phyloP scores from a whole-genome alignment of 176 grass and related monocot genomes.

The Phoenix dactylifera region DNA sequence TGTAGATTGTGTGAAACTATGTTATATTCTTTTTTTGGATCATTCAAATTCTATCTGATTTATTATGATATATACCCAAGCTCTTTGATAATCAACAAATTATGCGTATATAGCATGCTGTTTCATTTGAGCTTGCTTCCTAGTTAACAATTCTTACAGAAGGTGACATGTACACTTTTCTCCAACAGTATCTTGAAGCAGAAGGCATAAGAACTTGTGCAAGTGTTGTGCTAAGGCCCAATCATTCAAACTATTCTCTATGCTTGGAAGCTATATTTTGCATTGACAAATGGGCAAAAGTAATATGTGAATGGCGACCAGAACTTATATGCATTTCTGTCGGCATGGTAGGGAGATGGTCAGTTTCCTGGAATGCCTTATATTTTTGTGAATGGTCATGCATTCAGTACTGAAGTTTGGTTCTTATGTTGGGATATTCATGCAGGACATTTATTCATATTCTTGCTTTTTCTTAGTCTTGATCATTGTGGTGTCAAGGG shows the following conservation, averaged over 20 bases:
- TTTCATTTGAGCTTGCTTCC: too few species aligned
- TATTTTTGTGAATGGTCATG: background rate
- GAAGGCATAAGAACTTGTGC: too few species aligned
- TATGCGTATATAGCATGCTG: too few species aligned
- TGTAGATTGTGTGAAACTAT: too few species aligned
- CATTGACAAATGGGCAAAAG: background rate
- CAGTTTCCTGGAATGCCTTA: background rate
- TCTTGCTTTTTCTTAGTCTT: constrained; percentile 4
- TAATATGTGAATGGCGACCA: background rate
- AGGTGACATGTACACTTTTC: too few species aligned
- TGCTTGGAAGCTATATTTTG: background rate
- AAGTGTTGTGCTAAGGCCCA: background rate
- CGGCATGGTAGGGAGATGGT: background rate
- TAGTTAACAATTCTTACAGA: too few species aligned
- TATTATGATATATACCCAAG: too few species aligned
- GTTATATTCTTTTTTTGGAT: too few species aligned
- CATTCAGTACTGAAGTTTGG: background rate
- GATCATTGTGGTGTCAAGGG: constrained; percentile 3
- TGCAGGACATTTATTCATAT: constrained; percentile 2
- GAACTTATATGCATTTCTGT: background rate
- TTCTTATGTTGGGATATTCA: background rate
- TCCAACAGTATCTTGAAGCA: too few species aligned
- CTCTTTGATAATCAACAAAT: too few species aligned
- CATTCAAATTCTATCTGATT: too few species aligned
- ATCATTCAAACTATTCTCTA: background rate